Percentiles rank a stretch among this genome's conserved stretches.
Conservation (phyloP, 768 basidiomycete species). For the Kwoniella dejecticola region DNA sequence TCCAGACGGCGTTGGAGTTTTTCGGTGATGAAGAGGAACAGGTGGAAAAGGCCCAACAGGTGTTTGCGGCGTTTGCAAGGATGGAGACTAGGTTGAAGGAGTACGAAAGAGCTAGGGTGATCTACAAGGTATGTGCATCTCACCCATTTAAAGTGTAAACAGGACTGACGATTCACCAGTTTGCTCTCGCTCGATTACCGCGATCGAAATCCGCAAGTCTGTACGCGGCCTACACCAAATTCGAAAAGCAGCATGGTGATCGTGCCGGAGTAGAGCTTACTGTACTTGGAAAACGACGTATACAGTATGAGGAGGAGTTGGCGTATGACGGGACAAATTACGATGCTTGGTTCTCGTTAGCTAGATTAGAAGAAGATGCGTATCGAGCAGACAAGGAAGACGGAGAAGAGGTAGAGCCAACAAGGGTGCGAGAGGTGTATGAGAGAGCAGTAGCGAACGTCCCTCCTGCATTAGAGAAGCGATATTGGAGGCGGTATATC, state of each 20-base stretch:
- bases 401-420: conserved; percentile 60
- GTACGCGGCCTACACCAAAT: conserved; percentile 92
- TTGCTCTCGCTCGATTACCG: conserved; percentile 89
- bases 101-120: conserved; percentile 92
- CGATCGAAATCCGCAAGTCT: conserved; percentile 81
- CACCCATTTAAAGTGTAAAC: too few species aligned
- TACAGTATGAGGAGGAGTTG: conserved; percentile 97
- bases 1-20: conserved; percentile 86
- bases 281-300: conserved; percentile 94
- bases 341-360: conserved; percentile 97
- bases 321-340: conserved; percentile 89
- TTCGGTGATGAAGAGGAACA: conserved; percentile 82
- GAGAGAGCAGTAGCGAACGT: conserved; percentile 94
- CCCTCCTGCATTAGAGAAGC: conserved; percentile 88
- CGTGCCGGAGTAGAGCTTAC: conserved; percentile 85
- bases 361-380: conserved; percentile 87
- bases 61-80: conserved; percentile 89
- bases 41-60: conserved; percentile 84
- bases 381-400: conserved; percentile 68
- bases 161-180: too few species aligned
- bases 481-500: conserved; percentile 64
- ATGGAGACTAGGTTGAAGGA: conserved; percentile 98
- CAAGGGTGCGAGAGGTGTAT: conserved; percentile 85
- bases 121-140: conserved; percentile 90
- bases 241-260: conserved; percentile 96